Evolutionary conservation across 179 eudicot genomes (phyloP), one percentile per base, ranked within the genome.

Genomic region (Actinidia chinensis): DNA sequence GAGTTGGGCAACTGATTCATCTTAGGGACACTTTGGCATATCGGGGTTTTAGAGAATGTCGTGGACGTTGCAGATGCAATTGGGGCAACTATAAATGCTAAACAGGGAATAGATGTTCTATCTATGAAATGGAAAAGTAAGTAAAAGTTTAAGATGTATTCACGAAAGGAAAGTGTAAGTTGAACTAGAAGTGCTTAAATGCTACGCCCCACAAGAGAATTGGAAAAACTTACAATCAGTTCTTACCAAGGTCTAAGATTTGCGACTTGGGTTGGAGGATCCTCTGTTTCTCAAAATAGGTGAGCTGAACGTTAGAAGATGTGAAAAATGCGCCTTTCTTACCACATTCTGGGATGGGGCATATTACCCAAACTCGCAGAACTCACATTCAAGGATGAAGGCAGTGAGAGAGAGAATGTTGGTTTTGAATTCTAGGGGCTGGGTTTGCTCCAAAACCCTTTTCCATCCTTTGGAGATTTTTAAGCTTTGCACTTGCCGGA

Each of bases 341-440:
- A 74, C 84, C 82, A 44, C 66, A 79, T 1, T 50, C n/a, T n/a
- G n/a, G n/a, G n/a, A n/a, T 85, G 7, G 86, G 84, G 4, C 86
- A 81, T n/a, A 15, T 43, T 85, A 25, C 40, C 73, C 6, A 78
- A 68, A 9, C 81, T 83, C 2, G 76, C 64, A 72, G 12, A 73
- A 22, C 83, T 79, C 13, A 40, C n/a, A 67, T 85, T 8, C 46
- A 76, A 79, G 81, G 9, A 78, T 85, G 77, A 54, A n/a, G 7
- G 22, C 40, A 40, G 12, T 85, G n/a, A n/a, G n/a, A n/a, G n/a
- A 17, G 1, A 18, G 4, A 64, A 13, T 8, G 70, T 85, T 15
- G 84, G 80, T 5, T 50, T 50, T 67, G 84, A 83, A 60, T 83
- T 85, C 63, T 85, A 80, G 47, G 82, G 80, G 22, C 46, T 6